phyloP scores from a whole-genome alignment of 2,329 filamentous ascomycete species.

The Claviceps quebecensis region DNA sequence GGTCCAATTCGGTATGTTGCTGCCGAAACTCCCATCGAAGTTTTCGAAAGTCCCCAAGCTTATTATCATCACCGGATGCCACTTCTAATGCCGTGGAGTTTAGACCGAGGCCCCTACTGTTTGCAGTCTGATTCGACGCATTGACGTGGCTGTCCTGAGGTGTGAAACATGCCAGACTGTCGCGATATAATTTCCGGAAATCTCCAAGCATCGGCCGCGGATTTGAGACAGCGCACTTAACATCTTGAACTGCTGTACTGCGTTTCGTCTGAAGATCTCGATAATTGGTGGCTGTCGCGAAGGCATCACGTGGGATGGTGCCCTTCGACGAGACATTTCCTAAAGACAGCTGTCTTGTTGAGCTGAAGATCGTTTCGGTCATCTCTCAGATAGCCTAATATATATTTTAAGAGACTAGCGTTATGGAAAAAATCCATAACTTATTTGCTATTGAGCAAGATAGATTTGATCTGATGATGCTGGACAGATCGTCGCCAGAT shows the following conservation, averaged over 20 bases:
- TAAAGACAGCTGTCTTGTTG: background rate
- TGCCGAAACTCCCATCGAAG: background rate
- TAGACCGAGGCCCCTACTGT: too few species aligned
- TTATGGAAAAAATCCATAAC: background rate
- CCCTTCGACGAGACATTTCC: background rate
- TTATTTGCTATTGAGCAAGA: background rate
- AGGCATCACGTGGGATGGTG: background rate
- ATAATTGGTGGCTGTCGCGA: background rate
- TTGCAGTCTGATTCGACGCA: background rate
- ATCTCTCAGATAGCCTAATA: background rate
- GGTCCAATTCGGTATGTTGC: background rate
- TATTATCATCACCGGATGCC: background rate
- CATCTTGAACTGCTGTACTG: background rate
- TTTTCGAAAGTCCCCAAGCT: slow-evolving; percentile 3
- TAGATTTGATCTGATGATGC: background rate
- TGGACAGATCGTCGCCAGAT: background rate
- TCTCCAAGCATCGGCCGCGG: slow-evolving; percentile 5
- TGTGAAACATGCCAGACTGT: background rate
- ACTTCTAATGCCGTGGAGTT: background rate
- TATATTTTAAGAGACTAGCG: background rate
- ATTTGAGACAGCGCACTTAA: background rate
- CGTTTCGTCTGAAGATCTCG: background rate
- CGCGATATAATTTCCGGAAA: slow-evolving; percentile 2
- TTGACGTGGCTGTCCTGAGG: background rate
- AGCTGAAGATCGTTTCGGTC: background rate